Conservation (phyloP, 257 asterid genomes). For the Penstemon newberryi region DNA sequence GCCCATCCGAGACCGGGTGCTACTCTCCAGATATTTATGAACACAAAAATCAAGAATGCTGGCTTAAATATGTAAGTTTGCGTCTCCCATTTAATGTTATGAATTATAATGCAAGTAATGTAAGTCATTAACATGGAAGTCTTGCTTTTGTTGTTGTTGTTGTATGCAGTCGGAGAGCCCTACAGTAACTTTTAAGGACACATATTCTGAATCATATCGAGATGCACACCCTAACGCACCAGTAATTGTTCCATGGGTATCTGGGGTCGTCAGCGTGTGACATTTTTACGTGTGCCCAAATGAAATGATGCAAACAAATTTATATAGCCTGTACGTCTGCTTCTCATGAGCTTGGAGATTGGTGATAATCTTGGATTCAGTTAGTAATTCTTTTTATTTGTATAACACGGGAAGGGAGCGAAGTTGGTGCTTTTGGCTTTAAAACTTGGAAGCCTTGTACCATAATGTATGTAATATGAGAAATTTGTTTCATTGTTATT, state of each 20-base stretch:
- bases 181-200: constrained; percentile 62
- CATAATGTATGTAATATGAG: constrained; percentile 21
- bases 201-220: constrained; percentile 73
- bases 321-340: not conserved
- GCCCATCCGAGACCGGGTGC: constrained; percentile 85
- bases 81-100: not conserved
- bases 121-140: not conserved
- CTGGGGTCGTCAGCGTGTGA: constrained; percentile 62
- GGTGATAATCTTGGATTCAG: not conserved
- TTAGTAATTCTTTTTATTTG: constrained; percentile 15
- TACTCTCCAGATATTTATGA: constrained; percentile 85
- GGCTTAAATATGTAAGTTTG: constrained; percentile 85
- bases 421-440: constrained; percentile 13
- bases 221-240: constrained; percentile 78
- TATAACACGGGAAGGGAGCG: constrained; percentile 5
- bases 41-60: constrained; percentile 86
- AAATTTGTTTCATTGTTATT: not conserved
- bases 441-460: constrained; percentile 16
- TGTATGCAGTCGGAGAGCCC: constrained; percentile 75
- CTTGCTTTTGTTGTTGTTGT: constrained; percentile 17
- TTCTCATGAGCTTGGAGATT: not conserved
- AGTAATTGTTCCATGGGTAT: constrained; percentile 75
- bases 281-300: not conserved
- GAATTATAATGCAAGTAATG: not conserved
- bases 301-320: not conserved